A percentile compares a stretch with the other conserved stretches of the same genome.
These are phyloP conservation scores for Conticribra guillardii DNA, from an alignment of 108 stramenopile genomes.

Conservation along the genomic window DNA sequence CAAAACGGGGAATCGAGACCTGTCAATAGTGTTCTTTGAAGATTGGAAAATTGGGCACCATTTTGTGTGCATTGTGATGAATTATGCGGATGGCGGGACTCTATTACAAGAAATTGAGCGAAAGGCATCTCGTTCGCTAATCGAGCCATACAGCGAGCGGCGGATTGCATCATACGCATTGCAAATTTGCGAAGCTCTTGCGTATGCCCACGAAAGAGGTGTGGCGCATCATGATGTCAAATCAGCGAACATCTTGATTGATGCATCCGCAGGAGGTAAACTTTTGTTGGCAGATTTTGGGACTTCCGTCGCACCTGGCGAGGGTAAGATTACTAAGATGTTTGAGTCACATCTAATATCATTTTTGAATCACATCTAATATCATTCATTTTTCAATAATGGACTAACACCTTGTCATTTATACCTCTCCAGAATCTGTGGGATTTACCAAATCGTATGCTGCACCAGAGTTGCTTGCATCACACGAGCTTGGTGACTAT, in stretches of 20 bases:
- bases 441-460: constrained; percentile 48
- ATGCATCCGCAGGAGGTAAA: constrained; percentile 40
- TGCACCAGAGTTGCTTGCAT: constrained; percentile 45
- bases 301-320: constrained; percentile 36
- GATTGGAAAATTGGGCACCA: constrained; percentile 34
- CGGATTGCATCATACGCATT: constrained; percentile 53
- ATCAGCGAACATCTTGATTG: constrained; percentile 43
- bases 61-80: constrained; percentile 51
- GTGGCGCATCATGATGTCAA: constrained; percentile 50
- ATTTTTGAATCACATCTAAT: neutral
- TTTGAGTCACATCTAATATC: too few species aligned
- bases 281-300: constrained; percentile 51
- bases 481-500: constrained; percentile 38
- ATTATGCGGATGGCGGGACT: constrained; percentile 48
- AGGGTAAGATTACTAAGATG: too few species aligned
- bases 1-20: constrained; percentile 15
- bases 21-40: constrained; percentile 45
- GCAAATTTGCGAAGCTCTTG: constrained; percentile 42
- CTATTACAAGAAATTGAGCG: constrained; percentile 34
- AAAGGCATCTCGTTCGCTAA: constrained; percentile 7
- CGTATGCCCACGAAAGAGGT: constrained; percentile 42
- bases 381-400: neutral
- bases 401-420: too few species aligned
- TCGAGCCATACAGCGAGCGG: constrained; percentile 44
- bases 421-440: constrained; percentile 35